Evolutionary conservation across 257 asterid genomes (phyloP).

Genomic region (Petrea volubilis): DNA sequence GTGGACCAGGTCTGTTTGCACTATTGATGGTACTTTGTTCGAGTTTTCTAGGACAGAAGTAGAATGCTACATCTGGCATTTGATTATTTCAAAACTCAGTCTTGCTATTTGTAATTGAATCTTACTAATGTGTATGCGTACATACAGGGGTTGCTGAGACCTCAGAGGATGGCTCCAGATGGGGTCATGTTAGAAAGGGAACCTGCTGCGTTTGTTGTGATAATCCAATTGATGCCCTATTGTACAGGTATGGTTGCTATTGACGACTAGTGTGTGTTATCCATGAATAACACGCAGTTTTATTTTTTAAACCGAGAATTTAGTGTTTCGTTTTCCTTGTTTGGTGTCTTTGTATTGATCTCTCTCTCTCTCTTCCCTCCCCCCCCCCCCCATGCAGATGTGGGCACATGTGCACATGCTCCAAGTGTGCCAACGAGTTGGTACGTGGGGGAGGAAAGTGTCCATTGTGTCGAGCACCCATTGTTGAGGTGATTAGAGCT

Average conservation of each 20-base stretch:
- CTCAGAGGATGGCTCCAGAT: slow-evolving; percentile 83
- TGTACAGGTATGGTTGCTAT: slow-evolving; percentile 74
- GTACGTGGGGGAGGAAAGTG: slow-evolving; percentile 92
- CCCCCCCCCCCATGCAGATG: no score
- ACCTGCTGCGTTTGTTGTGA: slow-evolving; percentile 98
- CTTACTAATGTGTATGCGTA: background rate
- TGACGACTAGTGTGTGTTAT: background rate
- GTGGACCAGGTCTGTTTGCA: slow-evolving; percentile 66
- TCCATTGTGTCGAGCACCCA: slow-evolving; percentile 97
- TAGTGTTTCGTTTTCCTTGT: background rate
- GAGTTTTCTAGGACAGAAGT: background rate
- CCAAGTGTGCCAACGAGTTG: slow-evolving; percentile 90
- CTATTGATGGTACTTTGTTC: background rate
- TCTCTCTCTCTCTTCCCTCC: background rate
- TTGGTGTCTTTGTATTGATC: background rate
- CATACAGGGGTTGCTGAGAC: slow-evolving; percentile 62
- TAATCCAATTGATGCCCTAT: slow-evolving; percentile 77
- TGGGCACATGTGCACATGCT: slow-evolving; percentile 99
- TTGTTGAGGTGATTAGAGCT: slow-evolving; percentile 96
- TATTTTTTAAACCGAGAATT: background rate
- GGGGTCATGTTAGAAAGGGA: slow-evolving; percentile 89
- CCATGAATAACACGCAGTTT: no score
- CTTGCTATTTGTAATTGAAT: background rate
- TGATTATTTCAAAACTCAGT: background rate
- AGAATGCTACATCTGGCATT: slow-evolving; percentile 1